Evolutionary conservation across 352 stramenopile species (phyloP).

Genomic region (Thraustotheca clavata): DNA sequence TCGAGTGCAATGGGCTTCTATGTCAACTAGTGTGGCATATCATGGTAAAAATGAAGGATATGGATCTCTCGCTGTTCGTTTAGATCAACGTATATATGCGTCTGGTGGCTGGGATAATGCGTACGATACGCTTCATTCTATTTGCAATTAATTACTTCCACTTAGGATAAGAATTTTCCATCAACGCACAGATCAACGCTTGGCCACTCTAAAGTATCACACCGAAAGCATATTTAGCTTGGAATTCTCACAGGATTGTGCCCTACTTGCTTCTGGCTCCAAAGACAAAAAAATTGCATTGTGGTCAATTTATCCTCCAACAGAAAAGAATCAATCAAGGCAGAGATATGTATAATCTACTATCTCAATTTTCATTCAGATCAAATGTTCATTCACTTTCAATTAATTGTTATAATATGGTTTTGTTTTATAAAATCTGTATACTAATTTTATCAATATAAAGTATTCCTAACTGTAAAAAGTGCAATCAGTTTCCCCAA

Average conservation of each 20-base stretch:
- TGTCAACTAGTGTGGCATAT: constrained; percentile 42
- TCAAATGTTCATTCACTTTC: too few relatives aligned
- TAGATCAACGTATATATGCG: constrained; percentile 68
- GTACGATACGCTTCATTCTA: constrained; percentile 10
- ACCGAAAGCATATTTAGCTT: constrained; percentile 61
- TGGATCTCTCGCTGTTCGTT: constrained; percentile 51
- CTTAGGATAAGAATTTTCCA: constrained; percentile 64
- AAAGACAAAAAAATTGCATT: constrained; percentile 74
- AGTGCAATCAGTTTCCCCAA: too few relatives aligned
- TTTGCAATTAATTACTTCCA: neutral
- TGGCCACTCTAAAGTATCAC: constrained; percentile 77
- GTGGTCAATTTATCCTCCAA: constrained; percentile 64
- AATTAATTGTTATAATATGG: too few relatives aligned
- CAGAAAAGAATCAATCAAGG: too few relatives aligned
- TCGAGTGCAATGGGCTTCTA: constrained; percentile 35
- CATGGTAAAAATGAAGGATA: constrained; percentile 49
- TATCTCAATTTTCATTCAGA: too few relatives aligned
- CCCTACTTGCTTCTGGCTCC: constrained; percentile 53
- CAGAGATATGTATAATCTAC: too few relatives aligned
- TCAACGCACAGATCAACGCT: constrained; percentile 54
- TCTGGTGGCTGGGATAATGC: constrained; percentile 72
- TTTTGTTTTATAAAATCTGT: too few relatives aligned
- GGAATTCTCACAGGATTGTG: constrained; percentile 54
- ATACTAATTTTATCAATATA: too few relatives aligned
- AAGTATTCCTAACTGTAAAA: too few relatives aligned